These are phyloP conservation scores for Larix sibirica DNA, from an alignment of 83 land plant species.

Conservation along the genomic window DNA sequence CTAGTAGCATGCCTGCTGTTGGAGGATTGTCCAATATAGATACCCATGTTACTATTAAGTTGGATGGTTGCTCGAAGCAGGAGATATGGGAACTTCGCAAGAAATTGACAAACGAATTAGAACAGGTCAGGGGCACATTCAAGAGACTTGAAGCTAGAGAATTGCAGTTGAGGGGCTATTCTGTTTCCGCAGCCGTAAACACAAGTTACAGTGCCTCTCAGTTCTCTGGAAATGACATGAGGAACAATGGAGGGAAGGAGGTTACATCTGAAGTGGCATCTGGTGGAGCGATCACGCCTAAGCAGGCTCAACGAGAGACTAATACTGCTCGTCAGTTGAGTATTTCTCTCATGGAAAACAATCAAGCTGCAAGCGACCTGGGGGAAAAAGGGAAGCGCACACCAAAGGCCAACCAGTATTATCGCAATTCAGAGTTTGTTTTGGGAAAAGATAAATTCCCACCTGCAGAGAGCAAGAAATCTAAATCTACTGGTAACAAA, in stretches of 20 bases:
- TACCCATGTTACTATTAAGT: conserved; percentile 25
- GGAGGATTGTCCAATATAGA: conserved; percentile 22
- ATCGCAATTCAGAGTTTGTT: conserved; percentile 63
- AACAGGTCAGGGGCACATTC: conserved; percentile 46
- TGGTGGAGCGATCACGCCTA: conserved; percentile 12
- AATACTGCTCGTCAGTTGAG: conserved; percentile 17
- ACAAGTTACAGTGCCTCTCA: conserved; percentile 21
- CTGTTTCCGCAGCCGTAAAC: neutral
- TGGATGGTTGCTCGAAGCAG: conserved; percentile 29
- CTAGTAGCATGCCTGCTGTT: neutral
- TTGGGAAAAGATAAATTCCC: conserved; percentile 76
- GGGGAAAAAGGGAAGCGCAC: conserved; percentile 79
- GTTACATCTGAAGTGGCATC: conserved; percentile 27
- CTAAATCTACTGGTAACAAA: conserved; percentile 35
- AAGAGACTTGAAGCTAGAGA: conserved; percentile 48
- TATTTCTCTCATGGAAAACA: conserved; percentile 24
- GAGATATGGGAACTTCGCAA: conserved; percentile 49
- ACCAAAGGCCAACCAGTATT: conserved; percentile 75
- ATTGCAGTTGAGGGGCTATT: conserved; percentile 20
- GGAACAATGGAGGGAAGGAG: conserved; percentile 15
- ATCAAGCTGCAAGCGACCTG: conserved; percentile 10
- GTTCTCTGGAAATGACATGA: conserved; percentile 20
- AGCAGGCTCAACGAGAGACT: conserved; percentile 15
- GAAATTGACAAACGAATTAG: conserved; percentile 56
- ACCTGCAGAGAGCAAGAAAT: conserved; percentile 49